Evolutionary conservation across 108 stramenopile genomes (phyloP).

Genomic region (Thalassiosira profunda): DNA sequence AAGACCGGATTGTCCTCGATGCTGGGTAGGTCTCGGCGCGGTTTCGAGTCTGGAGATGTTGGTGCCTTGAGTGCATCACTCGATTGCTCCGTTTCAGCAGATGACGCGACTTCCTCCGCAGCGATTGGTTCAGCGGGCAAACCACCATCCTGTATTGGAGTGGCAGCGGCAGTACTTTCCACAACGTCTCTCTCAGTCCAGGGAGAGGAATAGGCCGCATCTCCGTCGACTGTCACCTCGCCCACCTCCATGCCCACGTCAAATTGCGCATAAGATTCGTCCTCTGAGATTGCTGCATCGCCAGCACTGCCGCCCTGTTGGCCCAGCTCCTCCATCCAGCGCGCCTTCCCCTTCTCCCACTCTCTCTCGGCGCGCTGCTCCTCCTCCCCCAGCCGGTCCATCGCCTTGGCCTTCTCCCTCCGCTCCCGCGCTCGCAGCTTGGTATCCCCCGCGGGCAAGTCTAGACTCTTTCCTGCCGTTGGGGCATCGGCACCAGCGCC

Average conservation of each 20-base stretch:
- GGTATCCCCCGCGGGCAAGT: constrained; percentile 35
- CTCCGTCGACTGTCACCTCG: constrained; percentile 31
- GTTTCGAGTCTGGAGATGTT: background rate
- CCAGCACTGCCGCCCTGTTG: background rate
- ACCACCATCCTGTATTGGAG: no score
- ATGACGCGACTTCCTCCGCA: background rate
- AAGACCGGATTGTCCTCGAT: constrained; percentile 84
- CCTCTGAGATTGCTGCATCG: background rate
- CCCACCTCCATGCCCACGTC: constrained; percentile 40
- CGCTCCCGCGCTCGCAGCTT: constrained; percentile 32
- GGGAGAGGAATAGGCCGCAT: constrained; percentile 32
- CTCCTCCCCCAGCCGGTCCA: constrained; percentile 40
- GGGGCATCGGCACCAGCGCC: background rate
- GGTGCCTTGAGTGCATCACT: background rate
- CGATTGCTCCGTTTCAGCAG: background rate
- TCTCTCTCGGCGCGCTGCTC: constrained; percentile 42
- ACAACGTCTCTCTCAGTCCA: constrained; percentile 23
- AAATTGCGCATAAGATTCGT: constrained; percentile 18
- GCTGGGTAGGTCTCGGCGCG: constrained; percentile 34
- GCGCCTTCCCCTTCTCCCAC: constrained; percentile 48
- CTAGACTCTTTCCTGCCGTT: constrained; percentile 6
- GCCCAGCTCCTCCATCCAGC: constrained; percentile 23
- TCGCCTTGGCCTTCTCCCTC: constrained; percentile 24
- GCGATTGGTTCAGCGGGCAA: background rate
- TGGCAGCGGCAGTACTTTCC: background rate